phyloP scores from a whole-genome alignment of 2,329 filamentous ascomycete genomes.

The Cryphonectria japonica region DNA sequence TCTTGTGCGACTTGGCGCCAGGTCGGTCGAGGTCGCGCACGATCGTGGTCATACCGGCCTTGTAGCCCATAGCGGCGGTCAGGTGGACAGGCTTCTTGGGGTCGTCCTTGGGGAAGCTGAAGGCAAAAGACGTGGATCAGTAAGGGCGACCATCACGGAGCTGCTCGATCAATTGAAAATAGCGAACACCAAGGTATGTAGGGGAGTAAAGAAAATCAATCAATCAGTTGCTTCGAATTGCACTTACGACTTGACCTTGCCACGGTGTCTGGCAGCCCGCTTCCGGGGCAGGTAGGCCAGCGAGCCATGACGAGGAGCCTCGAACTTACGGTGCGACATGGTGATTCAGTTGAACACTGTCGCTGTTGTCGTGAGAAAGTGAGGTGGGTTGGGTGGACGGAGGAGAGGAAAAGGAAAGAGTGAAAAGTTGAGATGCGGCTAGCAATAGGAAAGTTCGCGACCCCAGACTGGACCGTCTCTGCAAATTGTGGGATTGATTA shows the following conservation, averaged over 20 bases:
- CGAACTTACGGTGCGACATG: slow-evolving; percentile 61
- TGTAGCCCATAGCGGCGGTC: slow-evolving; percentile 98
- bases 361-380: slow-evolving; percentile 26
- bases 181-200: background rate
- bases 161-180: background rate
- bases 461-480: slow-evolving; percentile 17
- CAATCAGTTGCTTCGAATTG: slow-evolving; percentile 26
- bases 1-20: slow-evolving; percentile 99
- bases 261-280: slow-evolving; percentile 90
- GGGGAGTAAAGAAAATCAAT: background rate
- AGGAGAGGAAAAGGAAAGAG: slow-evolving; percentile 7
- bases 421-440: slow-evolving; percentile 17
- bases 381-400: slow-evolving; percentile 21
- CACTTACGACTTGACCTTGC: slow-evolving; percentile 97
- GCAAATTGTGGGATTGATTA: slow-evolving; percentile 24
- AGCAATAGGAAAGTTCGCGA: slow-evolving; percentile 19
- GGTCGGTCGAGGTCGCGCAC: slow-evolving; percentile 99
- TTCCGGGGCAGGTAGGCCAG: slow-evolving; percentile 87
- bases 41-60: slow-evolving; percentile 99
- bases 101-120: slow-evolving; percentile 99
- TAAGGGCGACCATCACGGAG: background rate
- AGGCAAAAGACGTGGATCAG: slow-evolving; percentile 17
- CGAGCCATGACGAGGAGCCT: slow-evolving; percentile 94
- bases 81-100: slow-evolving; percentile 99
- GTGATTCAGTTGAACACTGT: slow-evolving; percentile 29